Evolutionary conservation across 2,329 filamentous ascomycete species (phyloP), one percentile per base, ranked within the genome.

Genomic region (Colletotrichum theobromicola): DNA sequence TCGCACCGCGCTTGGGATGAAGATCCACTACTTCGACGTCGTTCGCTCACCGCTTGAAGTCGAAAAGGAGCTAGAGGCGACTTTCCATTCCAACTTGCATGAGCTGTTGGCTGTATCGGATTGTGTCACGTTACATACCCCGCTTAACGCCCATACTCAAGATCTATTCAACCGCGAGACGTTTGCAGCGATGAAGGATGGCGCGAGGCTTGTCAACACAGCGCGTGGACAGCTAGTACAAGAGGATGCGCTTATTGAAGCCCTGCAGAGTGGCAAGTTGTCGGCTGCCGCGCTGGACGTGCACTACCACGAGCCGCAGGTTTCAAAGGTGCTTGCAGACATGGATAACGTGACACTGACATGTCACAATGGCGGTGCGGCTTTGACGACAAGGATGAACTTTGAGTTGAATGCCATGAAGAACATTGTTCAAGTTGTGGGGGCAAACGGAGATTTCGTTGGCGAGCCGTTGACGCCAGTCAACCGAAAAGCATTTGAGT

Each of bases 281-380:
- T 80, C 80, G 0, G 85, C 85, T 3, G 89, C 87, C 1, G 89
- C 87, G 0, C 77, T 91, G 15, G 90, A 91, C 77, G 90, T 91
- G 15, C 88, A 90, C 79, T 86, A 87, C 7, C 78, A 87, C 60
- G 90, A 91, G 79, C 90, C 90, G 1, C 77, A 84, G 69, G 87
- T 91, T 8, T 80, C 78, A 5, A 79, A 79, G 72, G 80, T 78
- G 61, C 75, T 86, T 28, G 83, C 83, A 3, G 79, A 76, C 1
- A 84, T 85, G 82, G 80, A 83, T 10, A 85, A 86, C 53, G 84
- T 85, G 4, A 83, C 82, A 0, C 75, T 86, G 53, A 83, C 84
- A 2, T 81, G 80, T 1, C 83, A 86, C 46, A 82, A 82, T n/a
- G 84, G 79, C 0, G 84, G 84, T 2, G 82, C 82, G 1, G 83